Conservation (phyloP, 805 yeast genomes). For the Wickerhamomyces bovis region DNA sequence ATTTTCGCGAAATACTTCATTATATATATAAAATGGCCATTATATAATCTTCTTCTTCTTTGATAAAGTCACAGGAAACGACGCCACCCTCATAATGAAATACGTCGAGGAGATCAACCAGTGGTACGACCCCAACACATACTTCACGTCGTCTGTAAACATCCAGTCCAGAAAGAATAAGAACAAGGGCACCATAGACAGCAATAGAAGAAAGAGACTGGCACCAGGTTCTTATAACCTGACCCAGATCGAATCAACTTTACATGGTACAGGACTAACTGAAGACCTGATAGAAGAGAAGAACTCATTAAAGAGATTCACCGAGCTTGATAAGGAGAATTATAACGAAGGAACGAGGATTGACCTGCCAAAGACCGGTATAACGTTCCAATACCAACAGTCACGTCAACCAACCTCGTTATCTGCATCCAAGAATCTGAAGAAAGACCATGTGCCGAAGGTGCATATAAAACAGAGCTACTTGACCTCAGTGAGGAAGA, state of each 20-base stretch:
- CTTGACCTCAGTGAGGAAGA: conserved; percentile 30
- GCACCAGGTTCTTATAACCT: conserved; percentile 25
- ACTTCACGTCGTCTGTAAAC: conserved; percentile 23
- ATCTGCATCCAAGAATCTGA: conserved; percentile 1
- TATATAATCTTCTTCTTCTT: neutral
- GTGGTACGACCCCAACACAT: conserved; percentile 15
- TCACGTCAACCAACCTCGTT: conserved; percentile 8
- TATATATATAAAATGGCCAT: too few relatives aligned
- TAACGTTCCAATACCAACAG: conserved; percentile 21
- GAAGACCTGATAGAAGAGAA: conserved; percentile 27
- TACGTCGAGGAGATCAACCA: conserved; percentile 20
- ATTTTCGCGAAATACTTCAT: too few relatives aligned
- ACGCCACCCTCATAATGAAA: neutral
- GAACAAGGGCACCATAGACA: conserved; percentile 5
- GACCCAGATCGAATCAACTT: conserved; percentile 18
- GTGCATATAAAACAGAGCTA: conserved; percentile 22
- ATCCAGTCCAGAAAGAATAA: conserved; percentile 14
- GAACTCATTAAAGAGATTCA: conserved; percentile 32
- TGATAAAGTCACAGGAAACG: neutral
- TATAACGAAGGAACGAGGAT: conserved; percentile 33
- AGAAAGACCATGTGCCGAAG: conserved; percentile 5
- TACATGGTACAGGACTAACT: conserved; percentile 23
- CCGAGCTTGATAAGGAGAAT: conserved; percentile 38
- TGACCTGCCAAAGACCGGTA: conserved; percentile 32
- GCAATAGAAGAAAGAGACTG: conserved; percentile 19